Conservation (phyloP, 2,329 filamentous ascomycete species). For the Dactylellina parvicollis region DNA sequence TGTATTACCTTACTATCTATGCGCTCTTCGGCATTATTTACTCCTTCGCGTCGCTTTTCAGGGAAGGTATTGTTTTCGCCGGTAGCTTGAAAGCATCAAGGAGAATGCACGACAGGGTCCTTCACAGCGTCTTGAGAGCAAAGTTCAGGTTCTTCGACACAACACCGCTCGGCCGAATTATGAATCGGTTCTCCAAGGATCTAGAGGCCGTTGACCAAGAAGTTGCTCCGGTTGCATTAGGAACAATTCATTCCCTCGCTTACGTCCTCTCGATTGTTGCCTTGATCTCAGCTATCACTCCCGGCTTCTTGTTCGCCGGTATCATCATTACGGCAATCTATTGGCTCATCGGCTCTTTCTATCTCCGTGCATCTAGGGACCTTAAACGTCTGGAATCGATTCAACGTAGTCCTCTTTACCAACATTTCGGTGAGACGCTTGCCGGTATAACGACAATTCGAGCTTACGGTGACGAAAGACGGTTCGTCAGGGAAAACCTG, state of each 20-base stretch:
- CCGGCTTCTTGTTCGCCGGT: constrained; percentile 86
- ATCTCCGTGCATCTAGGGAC: constrained; percentile 91
- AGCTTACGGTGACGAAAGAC: constrained; percentile 90
- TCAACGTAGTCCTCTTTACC: constrained; percentile 92
- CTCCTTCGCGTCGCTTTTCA: constrained; percentile 80
- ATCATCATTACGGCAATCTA: constrained; percentile 86
- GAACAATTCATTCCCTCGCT: constrained; percentile 73
- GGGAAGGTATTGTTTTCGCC: constrained; percentile 90
- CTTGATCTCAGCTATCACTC: constrained; percentile 87
- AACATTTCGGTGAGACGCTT: constrained; percentile 96
- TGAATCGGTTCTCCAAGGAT: constrained; percentile 99
- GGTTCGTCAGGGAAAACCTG: constrained; percentile 93
- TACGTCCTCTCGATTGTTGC: constrained; percentile 84
- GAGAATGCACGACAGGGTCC: constrained; percentile 80
- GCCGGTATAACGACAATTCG: constrained; percentile 95
- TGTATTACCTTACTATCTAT: constrained; percentile 85
- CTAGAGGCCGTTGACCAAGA: constrained; percentile 95
- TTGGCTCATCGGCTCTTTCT: constrained; percentile 83
- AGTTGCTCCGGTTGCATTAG: constrained; percentile 87
- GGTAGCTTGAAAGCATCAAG: constrained; percentile 89
- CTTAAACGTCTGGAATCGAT: constrained; percentile 94
- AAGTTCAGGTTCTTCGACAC: constrained; percentile 98
- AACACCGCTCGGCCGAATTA: constrained; percentile 92
- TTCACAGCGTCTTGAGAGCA: constrained; percentile 82
- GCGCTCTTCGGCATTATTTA: constrained; percentile 80